These are phyloP conservation scores for Hyphopichia wangnamkhiaoensis DNA, from an alignment of 1,139 yeast genomes.

Conservation along the genomic window DNA sequence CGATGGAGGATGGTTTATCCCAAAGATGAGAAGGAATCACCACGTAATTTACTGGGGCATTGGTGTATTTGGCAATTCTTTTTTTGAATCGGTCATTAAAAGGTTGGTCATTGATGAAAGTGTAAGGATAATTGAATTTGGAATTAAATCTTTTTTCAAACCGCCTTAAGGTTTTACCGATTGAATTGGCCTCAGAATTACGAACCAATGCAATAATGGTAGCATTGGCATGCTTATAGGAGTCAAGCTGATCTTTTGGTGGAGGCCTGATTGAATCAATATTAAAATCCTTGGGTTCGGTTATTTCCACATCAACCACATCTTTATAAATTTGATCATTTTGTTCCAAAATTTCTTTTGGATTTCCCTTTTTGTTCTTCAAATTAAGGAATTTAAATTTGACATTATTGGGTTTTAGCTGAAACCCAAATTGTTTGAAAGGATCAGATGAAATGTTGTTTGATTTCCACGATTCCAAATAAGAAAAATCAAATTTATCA, in stretches of 20 bases:
- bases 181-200: constrained; percentile 54
- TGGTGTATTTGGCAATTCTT: constrained; percentile 38
- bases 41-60: constrained; percentile 61
- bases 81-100: constrained; percentile 60
- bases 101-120: constrained; percentile 71
- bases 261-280: constrained; percentile 41
- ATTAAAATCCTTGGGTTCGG: constrained; percentile 52
- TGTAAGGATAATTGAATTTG: constrained; percentile 77
- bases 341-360: constrained; percentile 29
- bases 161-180: constrained; percentile 53
- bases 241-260: constrained; percentile 15
- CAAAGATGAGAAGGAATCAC: constrained; percentile 56
- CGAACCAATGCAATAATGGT: constrained; percentile 72
- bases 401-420: constrained; percentile 29
- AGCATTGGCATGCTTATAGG: constrained; percentile 61
- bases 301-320: constrained; percentile 33
- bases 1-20: constrained; percentile 65
- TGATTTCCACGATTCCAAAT: constrained; percentile 5
- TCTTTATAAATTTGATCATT: constrained; percentile 36
- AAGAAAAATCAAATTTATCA: constrained; percentile 13
- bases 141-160: constrained; percentile 67
- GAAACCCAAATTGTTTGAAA: constrained; percentile 12
- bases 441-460: constrained; percentile 2
- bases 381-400: constrained; percentile 35
- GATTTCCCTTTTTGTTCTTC: constrained; percentile 25